Conservation (phyloP, 495 filamentous ascomycete species). For the Lasiosphaeria hispida region DNA sequence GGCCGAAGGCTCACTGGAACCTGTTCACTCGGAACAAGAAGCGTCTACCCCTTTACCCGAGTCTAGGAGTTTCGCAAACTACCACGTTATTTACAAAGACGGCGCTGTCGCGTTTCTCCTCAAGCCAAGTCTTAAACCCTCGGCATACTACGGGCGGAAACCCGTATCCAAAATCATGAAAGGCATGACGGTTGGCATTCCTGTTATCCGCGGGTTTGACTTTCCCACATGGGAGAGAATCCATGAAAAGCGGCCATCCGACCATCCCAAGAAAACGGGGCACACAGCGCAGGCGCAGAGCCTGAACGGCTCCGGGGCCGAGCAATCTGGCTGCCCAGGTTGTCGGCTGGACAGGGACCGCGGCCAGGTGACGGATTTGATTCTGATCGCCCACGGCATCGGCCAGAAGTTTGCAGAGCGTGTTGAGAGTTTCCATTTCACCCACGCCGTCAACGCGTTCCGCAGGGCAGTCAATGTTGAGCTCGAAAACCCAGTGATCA, state of each 20-base stretch:
- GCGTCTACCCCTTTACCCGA: constrained; percentile 26
- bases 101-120: constrained; percentile 72
- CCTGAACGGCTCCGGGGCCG: constrained; percentile 13
- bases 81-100: constrained; percentile 81
- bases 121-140: constrained; percentile 75
- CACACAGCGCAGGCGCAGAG: constrained; percentile 14
- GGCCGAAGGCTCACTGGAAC: constrained; percentile 47
- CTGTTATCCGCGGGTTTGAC: constrained; percentile 85
- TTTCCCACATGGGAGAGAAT: constrained; percentile 70
- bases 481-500: constrained; percentile 69
- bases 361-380: constrained; percentile 77
- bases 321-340: constrained; percentile 44
- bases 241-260: constrained; percentile 46
- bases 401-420: constrained; percentile 95
- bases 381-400: constrained; percentile 91
- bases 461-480: constrained; percentile 85
- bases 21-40: constrained; percentile 39
- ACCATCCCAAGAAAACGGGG: constrained; percentile 43
- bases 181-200: constrained; percentile 76
- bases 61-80: constrained; percentile 57
- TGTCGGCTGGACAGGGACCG: constrained; percentile 59
- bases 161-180: constrained; percentile 84
- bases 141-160: constrained; percentile 69
- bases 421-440: constrained; percentile 95
- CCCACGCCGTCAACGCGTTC: constrained; percentile 88